Base-by-base conservation (phyloP, 1,139 yeast genomes). In the Suhomyces atakaporum region DNA sequence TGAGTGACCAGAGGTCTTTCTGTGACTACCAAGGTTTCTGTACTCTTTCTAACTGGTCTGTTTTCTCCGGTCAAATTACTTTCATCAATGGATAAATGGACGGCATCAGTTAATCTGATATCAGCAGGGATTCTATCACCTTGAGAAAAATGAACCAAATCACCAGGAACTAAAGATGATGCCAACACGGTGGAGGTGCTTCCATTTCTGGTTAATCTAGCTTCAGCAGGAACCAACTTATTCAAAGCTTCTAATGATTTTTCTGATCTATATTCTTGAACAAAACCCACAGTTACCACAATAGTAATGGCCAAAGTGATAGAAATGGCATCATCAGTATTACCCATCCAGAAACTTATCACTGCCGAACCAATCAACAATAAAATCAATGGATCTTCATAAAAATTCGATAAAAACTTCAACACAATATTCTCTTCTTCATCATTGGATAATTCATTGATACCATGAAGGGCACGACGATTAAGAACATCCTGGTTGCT, bases 91-190 rank as follows among this genome's bases (percentile, higher is more conserved):
- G 83, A 67, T 47, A 92, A 70, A 53, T 88, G 92, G 15, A 79
- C 84, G 2, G 95, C 79, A 42, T 84, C 83, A 3, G 81, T 74
- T 40, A 92, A 70, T 53, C 97, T 75, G 28, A 90, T 66, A 61
- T 92, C 97, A 0, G 97, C 97, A 1, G 98, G 97, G 37, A 92
- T 83, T 46, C 96, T 75, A 61, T 92, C 98, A 49, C 98, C 98
- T 39, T 88, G 92, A 27, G 81, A 62, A 52, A 92, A 86, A 53
- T 81, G 85, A 25, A 92, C 95, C 55, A 92, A 64, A 59, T 92
- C 97, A 34, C 97, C 98, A 2, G 97, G 97, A 16, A 92, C 97
- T 46, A 92, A 75, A 32, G 78, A 76, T 1, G 89, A 75, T 0
- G 97, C 98, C 48, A 89, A 67, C 3, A 87, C 89, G n/a, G 82